These are phyloP conservation scores for Closterium sp. DNA, from an alignment of 139 green algal species.

Conservation along the genomic window DNA sequence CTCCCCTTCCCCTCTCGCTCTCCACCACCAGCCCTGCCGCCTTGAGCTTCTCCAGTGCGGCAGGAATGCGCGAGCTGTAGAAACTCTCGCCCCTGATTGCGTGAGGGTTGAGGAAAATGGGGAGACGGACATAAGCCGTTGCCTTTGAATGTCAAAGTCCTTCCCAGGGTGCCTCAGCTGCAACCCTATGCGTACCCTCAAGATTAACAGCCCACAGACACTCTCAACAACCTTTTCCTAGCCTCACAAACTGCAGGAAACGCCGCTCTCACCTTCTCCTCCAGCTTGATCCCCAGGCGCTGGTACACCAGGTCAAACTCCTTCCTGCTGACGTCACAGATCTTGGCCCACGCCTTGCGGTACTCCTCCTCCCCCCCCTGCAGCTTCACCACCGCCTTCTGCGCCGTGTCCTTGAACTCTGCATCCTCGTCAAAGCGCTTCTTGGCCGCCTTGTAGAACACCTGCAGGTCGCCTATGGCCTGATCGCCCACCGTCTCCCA, in stretches of 20 bases:
- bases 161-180: too few relatives aligned
- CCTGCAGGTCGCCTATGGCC: slow-evolving; percentile 36
- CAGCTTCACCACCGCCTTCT: slow-evolving; percentile 82
- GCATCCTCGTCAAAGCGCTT: slow-evolving; percentile 92
- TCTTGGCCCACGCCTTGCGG: slow-evolving; percentile 77
- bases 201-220: not conserved
- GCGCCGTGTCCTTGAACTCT: slow-evolving; percentile 89
- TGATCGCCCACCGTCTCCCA: slow-evolving; percentile 45
- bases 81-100: slow-evolving; percentile 84
- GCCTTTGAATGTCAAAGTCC: too few relatives aligned
- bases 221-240: not conserved
- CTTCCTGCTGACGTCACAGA: slow-evolving; percentile 83
- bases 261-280: slow-evolving; percentile 37
- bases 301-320: slow-evolving; percentile 91
- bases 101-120: not conserved
- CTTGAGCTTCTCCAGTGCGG: slow-evolving; percentile 74
- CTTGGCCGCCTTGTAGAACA: slow-evolving; percentile 56
- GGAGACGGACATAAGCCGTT: too few relatives aligned
- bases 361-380: slow-evolving; percentile 74
- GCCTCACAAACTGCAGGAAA: not conserved
- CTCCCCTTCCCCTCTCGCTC: slow-evolving; percentile 76
- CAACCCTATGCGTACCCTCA: not conserved
- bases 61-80: slow-evolving; percentile 91
- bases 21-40: slow-evolving; percentile 68
- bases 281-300: slow-evolving; percentile 74